Evolutionary conservation across 106 monocot species (phyloP), one percentile per base, ranked within the genome.

Genomic region (Allium sativum): DNA sequence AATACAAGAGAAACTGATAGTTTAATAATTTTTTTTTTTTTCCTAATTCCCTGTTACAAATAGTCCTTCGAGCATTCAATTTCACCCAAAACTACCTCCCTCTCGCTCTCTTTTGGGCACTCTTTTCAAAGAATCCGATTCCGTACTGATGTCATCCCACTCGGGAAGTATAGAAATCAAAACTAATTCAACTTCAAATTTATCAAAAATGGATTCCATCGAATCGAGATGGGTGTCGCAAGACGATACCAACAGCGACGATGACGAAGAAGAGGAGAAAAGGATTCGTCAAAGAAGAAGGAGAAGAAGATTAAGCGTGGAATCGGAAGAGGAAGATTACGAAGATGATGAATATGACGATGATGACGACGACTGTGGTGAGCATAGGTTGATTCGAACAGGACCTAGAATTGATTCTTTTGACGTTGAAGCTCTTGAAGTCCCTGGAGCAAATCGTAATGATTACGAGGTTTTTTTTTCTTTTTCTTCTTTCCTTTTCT

Each of bases 391-490:
- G 57, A 65, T 91, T 15, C 68, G 96, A 55, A 96, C 96, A 10
- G 96, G 90, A 13, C 96, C 96, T 18, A 74, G 81, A 53, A 79
- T 84, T 18, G 90, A 96, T 70, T 96, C 96, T 9, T 91, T 96
- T 45, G 96, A 96, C 50, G 96, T 96, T 6, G 90, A 96, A 71
- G 96, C 96, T 21, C 86, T 91, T 48, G 96, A 93, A 64, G 76
- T 93, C 17, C 82, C 82, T 15, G 85, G 93, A 11, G 87, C 77
- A 14, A 81, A 66, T 19, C 62, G 76, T 40, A 76, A 79, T 19
- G 81, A 82, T 15, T 76, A 84, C 48, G 84, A 81, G 76, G 79
- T 84, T 31, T 31, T 44, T 17, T 44, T 15, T 9, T n/a, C n/a
- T 19, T 6, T 19, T 43, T 21, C 18, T 31, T 64, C 17, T 51